Base-by-base conservation (phyloP, 1,284 basidiomycete genomes). In the Irpex sp. region DNA sequence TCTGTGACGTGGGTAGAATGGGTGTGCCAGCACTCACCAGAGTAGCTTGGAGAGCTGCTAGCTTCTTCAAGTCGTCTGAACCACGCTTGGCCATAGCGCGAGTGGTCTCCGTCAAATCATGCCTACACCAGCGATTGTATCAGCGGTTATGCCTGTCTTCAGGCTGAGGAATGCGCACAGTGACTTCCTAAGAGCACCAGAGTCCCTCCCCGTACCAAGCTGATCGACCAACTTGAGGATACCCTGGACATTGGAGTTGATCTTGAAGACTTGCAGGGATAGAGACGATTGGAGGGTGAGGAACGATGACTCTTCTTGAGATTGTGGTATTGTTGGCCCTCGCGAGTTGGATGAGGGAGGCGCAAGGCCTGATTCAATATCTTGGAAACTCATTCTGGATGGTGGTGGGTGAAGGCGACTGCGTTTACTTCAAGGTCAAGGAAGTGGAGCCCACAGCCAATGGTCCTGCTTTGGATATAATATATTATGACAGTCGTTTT, bases 201-300 rank as follows among this genome's bases (percentile, higher is more conserved):
- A 91, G 72, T 97, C 95, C 68, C 86, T 85, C 21, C 77, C 78
- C 0, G 89, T 92, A 4, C 94, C 94, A 3, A 98, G 82, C 73
- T 96, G 91, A 69, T 97, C 93, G 10, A 99, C 91, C 21, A 96
- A 82, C 72, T 94, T 93, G 71, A 94, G 78, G 58, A 99, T 96
- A 12, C 93, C 96, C 69, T 96, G 91, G 5, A 98, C 94, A 75
- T 99, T 99, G 63, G 92, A 86, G 71, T 97, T 96, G 79, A 99
- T 94, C 83, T 98, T 98, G 88, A 99, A 98, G 63, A 98, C 91
- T 74, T 98, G 96, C 16, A 98, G 82, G 1, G 94, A 93, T 57
- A 99, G 81, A 18, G 91, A 90, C 28, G 89, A 88, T 70, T 97
- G 93, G 18, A 98, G 79, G 51, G 80, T 80, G 19, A 84, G 78